phyloP scores from a whole-genome alignment of 2,329 filamentous ascomycete genomes.

The Phoma sp. region DNA sequence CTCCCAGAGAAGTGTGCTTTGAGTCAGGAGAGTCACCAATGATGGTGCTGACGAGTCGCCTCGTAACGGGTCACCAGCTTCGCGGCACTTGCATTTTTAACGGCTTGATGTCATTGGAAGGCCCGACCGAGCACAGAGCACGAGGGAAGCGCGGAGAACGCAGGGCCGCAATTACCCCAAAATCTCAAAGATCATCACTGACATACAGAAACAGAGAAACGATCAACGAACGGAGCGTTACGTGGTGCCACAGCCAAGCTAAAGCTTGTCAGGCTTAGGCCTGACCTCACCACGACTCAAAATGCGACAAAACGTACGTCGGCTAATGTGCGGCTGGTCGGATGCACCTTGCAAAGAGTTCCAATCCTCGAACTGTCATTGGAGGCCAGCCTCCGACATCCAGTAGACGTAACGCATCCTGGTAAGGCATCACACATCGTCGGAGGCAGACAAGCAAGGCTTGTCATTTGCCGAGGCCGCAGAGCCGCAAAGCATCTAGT shows the following conservation, averaged over 20 bases:
- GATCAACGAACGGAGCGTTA: conserved; percentile 14
- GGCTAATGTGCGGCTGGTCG: conserved; percentile 10
- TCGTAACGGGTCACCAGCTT: conserved; percentile 6
- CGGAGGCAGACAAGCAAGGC: conserved; percentile 15
- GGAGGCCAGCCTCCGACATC: conserved; percentile 7
- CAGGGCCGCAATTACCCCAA: conserved; percentile 15
- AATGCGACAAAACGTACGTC: conserved; percentile 1
- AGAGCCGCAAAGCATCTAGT: conserved; percentile 17
- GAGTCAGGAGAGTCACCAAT: neutral
- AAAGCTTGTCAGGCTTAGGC: conserved; percentile 19
- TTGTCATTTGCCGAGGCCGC: conserved; percentile 19
- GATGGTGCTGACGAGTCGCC: neutral
- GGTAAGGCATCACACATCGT: conserved; percentile 6
- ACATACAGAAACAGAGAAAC: neutral
- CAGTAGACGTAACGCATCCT: conserved; percentile 6
- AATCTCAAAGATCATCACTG: conserved; percentile 10
- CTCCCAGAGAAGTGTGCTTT: neutral
- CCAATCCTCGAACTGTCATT: neutral
- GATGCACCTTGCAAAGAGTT: conserved; percentile 1
- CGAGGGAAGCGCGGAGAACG: conserved; percentile 7
- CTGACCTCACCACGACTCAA: neutral
- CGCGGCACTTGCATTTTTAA: conserved; percentile 5
- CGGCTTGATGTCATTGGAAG: conserved; percentile 12
- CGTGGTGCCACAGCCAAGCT: conserved; percentile 13
- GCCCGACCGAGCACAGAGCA: neutral